Percentiles rank a stretch among this genome's conserved stretches.
Conservation (phyloP, 2,329 filamentous ascomycete species). For the Davidsoniella neocaledoniae region DNA sequence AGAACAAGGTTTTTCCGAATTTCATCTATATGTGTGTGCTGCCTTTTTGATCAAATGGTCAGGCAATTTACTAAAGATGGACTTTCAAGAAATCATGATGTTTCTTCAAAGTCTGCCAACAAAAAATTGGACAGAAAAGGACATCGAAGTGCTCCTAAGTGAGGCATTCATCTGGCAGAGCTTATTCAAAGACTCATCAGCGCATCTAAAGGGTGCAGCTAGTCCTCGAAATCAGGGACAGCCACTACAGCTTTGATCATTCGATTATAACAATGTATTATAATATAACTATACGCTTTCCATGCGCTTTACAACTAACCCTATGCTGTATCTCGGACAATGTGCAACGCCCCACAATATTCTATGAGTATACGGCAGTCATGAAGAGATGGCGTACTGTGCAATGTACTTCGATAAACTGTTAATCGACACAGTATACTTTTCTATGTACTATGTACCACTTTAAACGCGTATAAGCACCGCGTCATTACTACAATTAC, state of each 20-base stretch:
- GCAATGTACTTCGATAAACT: background rate
- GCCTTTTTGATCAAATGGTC: constrained; percentile 98
- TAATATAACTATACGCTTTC: no score
- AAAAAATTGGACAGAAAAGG: constrained; percentile 89
- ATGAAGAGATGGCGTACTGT: background rate
- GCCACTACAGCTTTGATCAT: constrained; percentile 22
- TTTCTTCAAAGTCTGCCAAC: constrained; percentile 91
- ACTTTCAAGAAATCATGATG: constrained; percentile 99
- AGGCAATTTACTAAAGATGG: constrained; percentile 85
- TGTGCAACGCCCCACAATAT: no score
- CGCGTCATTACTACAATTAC: constrained; percentile 1
- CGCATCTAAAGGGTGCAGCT: constrained; percentile 53
- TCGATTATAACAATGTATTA: no score
- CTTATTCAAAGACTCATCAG: constrained; percentile 83
- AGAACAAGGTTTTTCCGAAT: constrained; percentile 95
- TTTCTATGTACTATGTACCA: background rate
- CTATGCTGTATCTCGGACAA: background rate
- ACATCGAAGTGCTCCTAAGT: constrained; percentile 86
- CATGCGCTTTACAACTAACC: background rate
- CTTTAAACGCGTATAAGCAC: background rate
- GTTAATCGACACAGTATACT: background rate
- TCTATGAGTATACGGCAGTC: background rate
- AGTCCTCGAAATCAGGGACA: constrained; percentile 23
- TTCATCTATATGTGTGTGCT: constrained; percentile 95
- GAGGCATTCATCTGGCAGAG: constrained; percentile 99